Evolutionary conservation across 1,284 basidiomycete species (phyloP).

Genomic region (Cryptococcus neoformans): DNA sequence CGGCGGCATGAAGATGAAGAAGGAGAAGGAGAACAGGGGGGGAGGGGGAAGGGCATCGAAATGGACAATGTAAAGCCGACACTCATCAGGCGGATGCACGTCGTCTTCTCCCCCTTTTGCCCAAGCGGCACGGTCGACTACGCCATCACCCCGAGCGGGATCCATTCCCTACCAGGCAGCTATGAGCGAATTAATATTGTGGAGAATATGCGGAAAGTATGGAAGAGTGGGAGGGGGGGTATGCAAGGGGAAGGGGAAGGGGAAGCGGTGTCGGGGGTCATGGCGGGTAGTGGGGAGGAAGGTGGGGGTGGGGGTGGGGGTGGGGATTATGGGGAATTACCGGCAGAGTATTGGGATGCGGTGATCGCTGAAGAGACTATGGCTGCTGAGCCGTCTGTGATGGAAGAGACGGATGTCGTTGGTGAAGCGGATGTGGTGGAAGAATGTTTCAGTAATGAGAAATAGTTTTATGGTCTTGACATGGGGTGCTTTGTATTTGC

Average conservation of each 20-base stretch:
- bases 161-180: slow-evolving; percentile 44
- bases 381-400: background rate
- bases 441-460: background rate
- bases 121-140: slow-evolving; percentile 65
- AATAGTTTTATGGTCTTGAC: background rate
- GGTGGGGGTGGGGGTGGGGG: background rate
- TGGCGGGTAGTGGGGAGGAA: background rate
- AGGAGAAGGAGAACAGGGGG: slow-evolving; percentile 3
- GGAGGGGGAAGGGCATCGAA: background rate
- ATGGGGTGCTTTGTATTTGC: background rate
- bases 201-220: slow-evolving; percentile 5
- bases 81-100: slow-evolving; percentile 50
- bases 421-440: background rate
- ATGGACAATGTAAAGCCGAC: slow-evolving; percentile 43
- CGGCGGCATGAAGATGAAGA: background rate
- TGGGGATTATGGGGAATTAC: slow-evolving; percentile 25
- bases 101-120: slow-evolving; percentile 70
- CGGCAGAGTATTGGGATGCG: slow-evolving; percentile 34
- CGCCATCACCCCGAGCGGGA: slow-evolving; percentile 61
- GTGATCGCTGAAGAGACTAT: background rate
- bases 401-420: slow-evolving; percentile 2
- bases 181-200: slow-evolving; percentile 20
- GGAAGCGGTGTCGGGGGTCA: background rate
- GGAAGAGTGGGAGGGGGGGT: slow-evolving; percentile 3
- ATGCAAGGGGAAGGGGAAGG: slow-evolving; percentile 3